A percentile compares a stretch with the other conserved stretches of the same genome.
These are phyloP conservation scores for Boletus coccyginus DNA, from an alignment of 768 basidiomycete species.

Conservation along the genomic window DNA sequence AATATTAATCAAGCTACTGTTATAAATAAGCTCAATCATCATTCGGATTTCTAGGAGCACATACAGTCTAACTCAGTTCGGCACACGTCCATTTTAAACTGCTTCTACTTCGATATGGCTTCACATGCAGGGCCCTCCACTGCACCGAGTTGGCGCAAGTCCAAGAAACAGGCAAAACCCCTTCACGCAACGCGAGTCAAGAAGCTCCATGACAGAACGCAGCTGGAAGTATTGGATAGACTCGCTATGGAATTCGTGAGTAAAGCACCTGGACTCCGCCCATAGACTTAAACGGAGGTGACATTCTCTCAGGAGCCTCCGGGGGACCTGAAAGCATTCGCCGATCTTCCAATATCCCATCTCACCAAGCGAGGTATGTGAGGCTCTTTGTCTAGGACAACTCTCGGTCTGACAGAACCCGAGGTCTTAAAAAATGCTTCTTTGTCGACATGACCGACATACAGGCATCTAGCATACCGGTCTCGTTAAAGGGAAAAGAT, in stretches of 20 bases:
- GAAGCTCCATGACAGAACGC: constrained; percentile 47
- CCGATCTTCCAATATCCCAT: constrained; percentile 76
- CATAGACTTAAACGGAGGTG: constrained; percentile 5
- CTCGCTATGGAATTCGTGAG: constrained; percentile 52
- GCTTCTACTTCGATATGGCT: constrained; percentile 9
- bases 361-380: constrained; percentile 66
- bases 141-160: constrained; percentile 7
- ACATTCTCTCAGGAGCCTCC: constrained; percentile 45
- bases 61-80: too few relatives aligned
- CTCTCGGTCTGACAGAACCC: constrained; percentile 2
- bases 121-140: constrained; percentile 19
- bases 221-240: constrained; percentile 48
- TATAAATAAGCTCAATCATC: too few relatives aligned
- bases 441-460: constrained; percentile 88
- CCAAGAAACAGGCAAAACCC: constrained; percentile 14
- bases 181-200: constrained; percentile 34
- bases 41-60: too few relatives aligned
- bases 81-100: neutral
- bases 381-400: neutral
- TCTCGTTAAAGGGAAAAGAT: constrained; percentile 60
- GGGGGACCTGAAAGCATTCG: constrained; percentile 51
- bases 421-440: constrained; percentile 84
- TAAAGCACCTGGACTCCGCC: neutral
- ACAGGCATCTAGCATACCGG: constrained; percentile 57
- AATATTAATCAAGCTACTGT: too few relatives aligned